A percentile compares a stretch with the other conserved stretches of the same genome.
Conservation (phyloP, 345 rosid species). For the Populus ilicifolia region DNA sequence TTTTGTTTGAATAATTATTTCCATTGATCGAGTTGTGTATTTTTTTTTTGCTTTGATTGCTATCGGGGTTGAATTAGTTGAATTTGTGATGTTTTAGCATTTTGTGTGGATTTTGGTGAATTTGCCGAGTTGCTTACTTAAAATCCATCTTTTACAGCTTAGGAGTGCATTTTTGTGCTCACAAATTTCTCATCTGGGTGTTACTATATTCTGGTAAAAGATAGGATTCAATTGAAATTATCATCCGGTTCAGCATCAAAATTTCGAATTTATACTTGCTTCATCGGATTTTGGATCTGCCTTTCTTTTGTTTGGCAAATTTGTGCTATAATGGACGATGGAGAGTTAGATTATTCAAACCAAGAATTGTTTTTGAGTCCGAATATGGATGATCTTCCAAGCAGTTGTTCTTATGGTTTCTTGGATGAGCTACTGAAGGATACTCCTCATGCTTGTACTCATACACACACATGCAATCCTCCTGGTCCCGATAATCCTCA, state of each 20-base stretch:
- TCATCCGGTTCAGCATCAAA: conserved; percentile 17
- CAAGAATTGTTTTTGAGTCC: conserved; percentile 61
- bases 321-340: conserved; percentile 62
- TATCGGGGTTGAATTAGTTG: conserved; percentile 11
- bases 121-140: neutral
- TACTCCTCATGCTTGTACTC: conserved; percentile 75
- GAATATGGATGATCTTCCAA: conserved; percentile 55
- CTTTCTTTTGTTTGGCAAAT: neutral
- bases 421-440: conserved; percentile 57
- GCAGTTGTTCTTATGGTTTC: conserved; percentile 64
- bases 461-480: conserved; percentile 89
- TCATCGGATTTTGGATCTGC: neutral
- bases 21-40: neutral
- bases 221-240: conserved; percentile 12
- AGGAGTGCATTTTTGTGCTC: neutral
- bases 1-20: neutral
- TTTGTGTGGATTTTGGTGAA: conserved; percentile 1
- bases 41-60: neutral
- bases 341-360: conserved; percentile 84
- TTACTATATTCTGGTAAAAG: neutral
- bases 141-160: neutral
- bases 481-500: conserved; percentile 88
- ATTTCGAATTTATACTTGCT: conserved; percentile 10
- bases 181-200: neutral
- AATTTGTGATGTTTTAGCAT: neutral